Evolutionary conservation across 2,329 filamentous ascomycete genomes (phyloP).

Genomic region (Furcasterigmium sp.): DNA sequence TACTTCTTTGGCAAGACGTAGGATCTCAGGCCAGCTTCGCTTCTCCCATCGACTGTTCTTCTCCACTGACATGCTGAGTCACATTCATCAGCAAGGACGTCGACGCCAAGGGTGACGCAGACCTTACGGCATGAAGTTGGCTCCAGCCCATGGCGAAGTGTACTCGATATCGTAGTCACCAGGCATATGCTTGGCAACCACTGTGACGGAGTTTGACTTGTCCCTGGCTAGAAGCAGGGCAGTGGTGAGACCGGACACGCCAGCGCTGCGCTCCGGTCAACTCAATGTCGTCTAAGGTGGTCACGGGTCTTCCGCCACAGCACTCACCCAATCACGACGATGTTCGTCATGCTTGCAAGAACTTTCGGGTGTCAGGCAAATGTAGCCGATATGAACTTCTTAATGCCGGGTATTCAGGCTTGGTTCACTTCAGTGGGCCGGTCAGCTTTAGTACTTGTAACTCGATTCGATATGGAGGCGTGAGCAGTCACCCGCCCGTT

Average conservation of each 20-base stretch:
- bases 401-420: no score
- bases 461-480: no score
- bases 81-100: not conserved
- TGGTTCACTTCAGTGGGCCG: no score
- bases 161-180: conserved; percentile 84
- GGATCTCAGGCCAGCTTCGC: conserved; percentile 53
- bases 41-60: conserved; percentile 44
- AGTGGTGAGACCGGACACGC: conserved; percentile 46
- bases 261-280: conserved; percentile 26
- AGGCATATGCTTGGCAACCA: conserved; percentile 70
- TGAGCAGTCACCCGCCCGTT: no score
- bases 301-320: not conserved
- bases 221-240: conserved; percentile 42
- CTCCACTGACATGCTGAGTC: conserved; percentile 25
- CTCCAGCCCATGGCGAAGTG: conserved; percentile 75
- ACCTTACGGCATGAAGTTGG: conserved; percentile 66
- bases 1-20: conserved; percentile 49
- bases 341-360: conserved; percentile 43
- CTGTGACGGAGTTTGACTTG: conserved; percentile 32
- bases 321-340: conserved; percentile 32
- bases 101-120: not conserved
- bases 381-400: no score
- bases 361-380: no score
- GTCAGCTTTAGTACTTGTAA: no score
- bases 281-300: not conserved